These are phyloP conservation scores for Claviceps sorghi DNA, from an alignment of 2,329 filamentous ascomycete species.

Conservation along the genomic window DNA sequence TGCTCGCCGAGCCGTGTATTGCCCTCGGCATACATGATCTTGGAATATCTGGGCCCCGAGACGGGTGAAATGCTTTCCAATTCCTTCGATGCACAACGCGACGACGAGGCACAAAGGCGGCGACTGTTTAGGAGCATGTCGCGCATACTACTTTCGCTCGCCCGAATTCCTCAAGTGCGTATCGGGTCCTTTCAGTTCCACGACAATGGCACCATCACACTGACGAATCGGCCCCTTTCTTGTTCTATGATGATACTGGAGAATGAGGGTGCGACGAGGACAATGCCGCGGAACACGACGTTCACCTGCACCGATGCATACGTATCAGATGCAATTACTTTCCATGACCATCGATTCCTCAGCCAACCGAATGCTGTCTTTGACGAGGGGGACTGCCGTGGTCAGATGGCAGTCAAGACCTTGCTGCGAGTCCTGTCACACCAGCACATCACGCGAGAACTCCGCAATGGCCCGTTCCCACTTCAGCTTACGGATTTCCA, in stretches of 20 bases:
- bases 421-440: no score
- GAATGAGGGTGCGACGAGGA: constrained; percentile 18
- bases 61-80: no score
- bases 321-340: constrained; percentile 12
- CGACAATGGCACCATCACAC: constrained; percentile 15
- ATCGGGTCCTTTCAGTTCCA: neutral
- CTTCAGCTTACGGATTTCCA: constrained; percentile 19
- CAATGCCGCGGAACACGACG: constrained; percentile 15
- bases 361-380: constrained; percentile 12
- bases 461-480: constrained; percentile 13
- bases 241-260: constrained; percentile 15
- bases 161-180: constrained; percentile 7
- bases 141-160: no score
- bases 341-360: constrained; percentile 13
- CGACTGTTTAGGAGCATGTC: no score
- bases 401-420: no score
- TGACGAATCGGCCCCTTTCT: constrained; percentile 18
- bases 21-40: no score
- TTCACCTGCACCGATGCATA: constrained; percentile 17
- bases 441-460: neutral
- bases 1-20: no score
- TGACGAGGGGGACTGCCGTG: constrained; percentile 3
- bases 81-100: no score
- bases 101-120: no score
- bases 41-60: no score